Conservation (phyloP, 2,329 filamentous ascomycete genomes). For the Paracoccidioides brasiliensis region DNA sequence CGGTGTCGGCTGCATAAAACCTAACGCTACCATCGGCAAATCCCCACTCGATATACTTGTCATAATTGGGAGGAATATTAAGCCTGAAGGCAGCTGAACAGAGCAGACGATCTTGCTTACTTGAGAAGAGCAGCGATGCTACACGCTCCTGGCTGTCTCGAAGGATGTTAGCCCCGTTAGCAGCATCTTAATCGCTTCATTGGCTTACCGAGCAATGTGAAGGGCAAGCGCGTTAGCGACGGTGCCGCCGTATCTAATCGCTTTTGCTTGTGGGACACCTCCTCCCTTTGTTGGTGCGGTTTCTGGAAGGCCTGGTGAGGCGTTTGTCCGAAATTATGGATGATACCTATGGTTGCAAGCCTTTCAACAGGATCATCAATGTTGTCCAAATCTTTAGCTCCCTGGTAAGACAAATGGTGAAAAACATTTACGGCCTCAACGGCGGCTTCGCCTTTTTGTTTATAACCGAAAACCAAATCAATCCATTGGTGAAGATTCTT, state of each 20-base stretch:
- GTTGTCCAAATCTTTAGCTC: constrained; percentile 79
- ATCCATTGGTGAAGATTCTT: constrained; percentile 89
- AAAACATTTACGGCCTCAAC: constrained; percentile 90
- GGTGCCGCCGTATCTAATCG: constrained; percentile 68
- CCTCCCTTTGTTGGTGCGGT: constrained; percentile 64
- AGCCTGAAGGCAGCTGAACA: constrained; percentile 74
- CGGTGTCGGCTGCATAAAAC: constrained; percentile 74
- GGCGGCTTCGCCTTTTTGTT: constrained; percentile 85
- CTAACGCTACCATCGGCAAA: constrained; percentile 86
- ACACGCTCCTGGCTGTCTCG: constrained; percentile 63
- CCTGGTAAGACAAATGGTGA: constrained; percentile 88
- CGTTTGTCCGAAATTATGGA: constrained; percentile 97
- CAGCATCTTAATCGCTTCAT: neutral
- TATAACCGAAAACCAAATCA: constrained; percentile 84
- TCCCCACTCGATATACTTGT: constrained; percentile 92
- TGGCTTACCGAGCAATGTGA: constrained; percentile 57
- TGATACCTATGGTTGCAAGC: constrained; percentile 81
- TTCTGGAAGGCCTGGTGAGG: constrained; percentile 86
- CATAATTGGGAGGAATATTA: constrained; percentile 73
- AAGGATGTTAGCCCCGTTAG: constrained; percentile 7
- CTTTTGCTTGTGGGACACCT: constrained; percentile 48
- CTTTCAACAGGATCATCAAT: constrained; percentile 82
- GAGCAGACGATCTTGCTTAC: constrained; percentile 68
- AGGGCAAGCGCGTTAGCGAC: constrained; percentile 62
- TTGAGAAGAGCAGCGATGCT: constrained; percentile 61